Base-by-base conservation (phyloP, 1,284 basidiomycete species). In the Kwoniella shivajii region DNA sequence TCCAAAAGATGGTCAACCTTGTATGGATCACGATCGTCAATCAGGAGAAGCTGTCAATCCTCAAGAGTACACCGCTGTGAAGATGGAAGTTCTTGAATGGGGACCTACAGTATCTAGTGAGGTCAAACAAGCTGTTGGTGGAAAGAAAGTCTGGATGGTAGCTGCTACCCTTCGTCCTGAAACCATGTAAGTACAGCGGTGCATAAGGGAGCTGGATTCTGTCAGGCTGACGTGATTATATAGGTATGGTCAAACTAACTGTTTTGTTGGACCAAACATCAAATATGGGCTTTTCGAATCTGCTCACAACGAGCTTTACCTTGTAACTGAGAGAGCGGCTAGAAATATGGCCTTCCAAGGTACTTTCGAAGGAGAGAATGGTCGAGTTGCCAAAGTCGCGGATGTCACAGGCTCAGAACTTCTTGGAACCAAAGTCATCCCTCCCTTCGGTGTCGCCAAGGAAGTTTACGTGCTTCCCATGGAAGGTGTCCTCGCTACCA, bases 21-120 rank as follows among this genome's bases (percentile, higher is more conserved):
- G 96, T 76, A 99, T 99, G 96, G 96, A 99, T 80, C 96, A 99
- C 81, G 96, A 99, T 77, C 90, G 96, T 62, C 85, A 87, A 55
- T 92, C 92, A 63, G 96, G 96, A 46, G 96, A 99, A 79, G 94
- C 89, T 51, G 82, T 96, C 56, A 92, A 92, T 16, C 95, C 96
- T 6, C 93, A 96, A 73, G 95, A 99, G 76, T 99, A 99, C 80
- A 93, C 95, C 14, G 90, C 84, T 18, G 81, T 99, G 75, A 98
- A 97, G 82, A 93, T 98, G 90, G 86, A 91, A 77, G 91, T 98
- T 3, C 80, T 88, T 14, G 82, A 90, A 64, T 96, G 90, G 89
- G 77, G 80, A 39, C 78, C 79, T 37, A 78, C 80, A 20, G 84
- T 83, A 14, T 84, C 86, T 1, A 84, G 85, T 65, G 81, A 81